Percentiles rank a stretch among this genome's conserved stretches.
phyloP scores from a whole-genome alignment of 2,329 filamentous ascomycete species.

The Colletotrichum shisoi region DNA sequence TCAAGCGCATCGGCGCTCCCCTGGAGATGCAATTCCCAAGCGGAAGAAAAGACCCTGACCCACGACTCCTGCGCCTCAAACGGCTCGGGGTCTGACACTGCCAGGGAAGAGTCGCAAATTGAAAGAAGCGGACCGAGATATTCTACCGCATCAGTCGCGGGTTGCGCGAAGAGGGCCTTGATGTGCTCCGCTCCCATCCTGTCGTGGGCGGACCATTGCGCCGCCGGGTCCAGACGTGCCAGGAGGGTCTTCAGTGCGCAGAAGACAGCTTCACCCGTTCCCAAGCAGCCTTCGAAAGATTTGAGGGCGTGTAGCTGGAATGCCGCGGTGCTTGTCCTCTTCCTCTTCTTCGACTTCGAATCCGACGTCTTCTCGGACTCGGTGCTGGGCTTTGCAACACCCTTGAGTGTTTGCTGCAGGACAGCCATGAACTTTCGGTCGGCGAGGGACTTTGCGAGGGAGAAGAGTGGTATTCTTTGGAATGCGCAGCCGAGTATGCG shows the following conservation, averaged over 20 bases:
- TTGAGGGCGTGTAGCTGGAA: constrained; percentile 55
- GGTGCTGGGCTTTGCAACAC: constrained; percentile 55
- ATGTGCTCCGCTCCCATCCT: constrained; percentile 66
- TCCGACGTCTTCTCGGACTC: constrained; percentile 40
- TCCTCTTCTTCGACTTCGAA: constrained; percentile 54
- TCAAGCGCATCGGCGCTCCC: constrained; percentile 57
- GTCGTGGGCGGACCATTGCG: constrained; percentile 51
- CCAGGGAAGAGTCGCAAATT: constrained; percentile 54
- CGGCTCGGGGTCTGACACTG: constrained; percentile 46
- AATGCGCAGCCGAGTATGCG: constrained; percentile 68
- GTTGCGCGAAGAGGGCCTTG: constrained; percentile 62
- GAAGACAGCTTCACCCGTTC: constrained; percentile 59
- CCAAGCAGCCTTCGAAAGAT: constrained; percentile 53
- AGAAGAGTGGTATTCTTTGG: constrained; percentile 71
- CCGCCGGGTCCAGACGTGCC: constrained; percentile 52
- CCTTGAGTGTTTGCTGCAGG: constrained; percentile 70
- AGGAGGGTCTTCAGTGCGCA: constrained; percentile 57
- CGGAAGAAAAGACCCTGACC: constrained; percentile 55
- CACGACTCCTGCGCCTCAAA: constrained; percentile 55
- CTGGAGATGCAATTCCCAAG: constrained; percentile 66
- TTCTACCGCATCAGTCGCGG: constrained; percentile 57
- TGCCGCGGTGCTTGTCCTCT: constrained; percentile 50
- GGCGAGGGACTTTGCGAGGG: constrained; percentile 73
- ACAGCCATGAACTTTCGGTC: constrained; percentile 73
- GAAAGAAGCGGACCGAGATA: constrained; percentile 57